Percentiles rank a stretch among this genome's conserved stretches.
Evolutionary conservation across 208 protist genomes (phyloP).

Genomic region (Leishmania gerbilli): DNA sequence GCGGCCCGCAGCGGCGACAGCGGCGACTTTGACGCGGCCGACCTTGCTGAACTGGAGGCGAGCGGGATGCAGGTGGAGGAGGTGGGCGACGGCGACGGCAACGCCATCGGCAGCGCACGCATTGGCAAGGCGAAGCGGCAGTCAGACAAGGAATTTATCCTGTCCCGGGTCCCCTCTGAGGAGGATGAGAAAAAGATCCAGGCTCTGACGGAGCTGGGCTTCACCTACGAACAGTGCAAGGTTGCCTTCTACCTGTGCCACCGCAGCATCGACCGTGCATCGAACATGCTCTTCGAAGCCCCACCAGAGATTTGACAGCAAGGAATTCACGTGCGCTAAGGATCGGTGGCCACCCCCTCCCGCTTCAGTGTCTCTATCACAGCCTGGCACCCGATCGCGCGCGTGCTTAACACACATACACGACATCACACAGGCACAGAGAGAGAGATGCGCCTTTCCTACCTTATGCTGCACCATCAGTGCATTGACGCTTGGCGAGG

Average conservation of each 20-base stretch:
- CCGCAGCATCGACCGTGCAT: conserved; percentile 80
- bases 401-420: neutral
- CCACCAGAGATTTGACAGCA: conserved; percentile 66
- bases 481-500: neutral
- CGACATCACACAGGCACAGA: neutral
- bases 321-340: neutral
- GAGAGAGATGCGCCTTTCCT: neutral
- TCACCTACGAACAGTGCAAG: conserved; percentile 84
- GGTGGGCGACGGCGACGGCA: conserved; percentile 1
- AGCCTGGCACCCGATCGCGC: neutral
- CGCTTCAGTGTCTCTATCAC: neutral
- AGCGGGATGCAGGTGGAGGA: conserved; percentile 36
- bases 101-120: conserved; percentile 3
- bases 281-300: conserved; percentile 88
- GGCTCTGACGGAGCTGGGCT: conserved; percentile 78
- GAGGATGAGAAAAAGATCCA: conserved; percentile 89
- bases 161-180: conserved; percentile 61
- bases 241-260: conserved; percentile 80
- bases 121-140: conserved; percentile 11
- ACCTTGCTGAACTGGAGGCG: conserved; percentile 28
- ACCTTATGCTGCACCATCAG: neutral
- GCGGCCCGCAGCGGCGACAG: neutral
- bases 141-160: conserved; percentile 46
- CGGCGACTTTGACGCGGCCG: conserved; percentile 22
- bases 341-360: neutral